Percentiles rank a stretch among this genome's conserved stretches.
Conservation (phyloP, 768 basidiomycete genomes). For the Royoungia palumana region DNA sequence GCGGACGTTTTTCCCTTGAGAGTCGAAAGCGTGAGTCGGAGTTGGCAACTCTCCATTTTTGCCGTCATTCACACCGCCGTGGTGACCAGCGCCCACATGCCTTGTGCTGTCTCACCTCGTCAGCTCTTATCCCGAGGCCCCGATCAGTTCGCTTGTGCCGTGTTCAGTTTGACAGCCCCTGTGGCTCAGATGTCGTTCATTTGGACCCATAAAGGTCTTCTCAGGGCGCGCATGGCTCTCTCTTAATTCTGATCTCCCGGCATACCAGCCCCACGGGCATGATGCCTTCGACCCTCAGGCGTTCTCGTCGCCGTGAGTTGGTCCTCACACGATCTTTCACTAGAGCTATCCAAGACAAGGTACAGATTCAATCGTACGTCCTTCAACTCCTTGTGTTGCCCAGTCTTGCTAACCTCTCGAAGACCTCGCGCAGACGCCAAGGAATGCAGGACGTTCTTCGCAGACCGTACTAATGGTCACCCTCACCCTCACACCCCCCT, state of each 20-base stretch:
- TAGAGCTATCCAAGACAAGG: slow-evolving; percentile 43
- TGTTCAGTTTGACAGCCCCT: slow-evolving; percentile 23
- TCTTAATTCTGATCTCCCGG: slow-evolving; percentile 13
- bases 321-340: slow-evolving; percentile 50
- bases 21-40: background rate
- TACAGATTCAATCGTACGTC: slow-evolving; percentile 33
- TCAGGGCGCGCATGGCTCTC: slow-evolving; percentile 8
- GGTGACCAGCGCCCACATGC: slow-evolving; percentile 1
- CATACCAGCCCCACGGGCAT: slow-evolving; percentile 26
- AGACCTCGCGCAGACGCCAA: slow-evolving; percentile 17
- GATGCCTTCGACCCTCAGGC: slow-evolving; percentile 44
- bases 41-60: slow-evolving; percentile 21
- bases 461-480: slow-evolving; percentile 21
- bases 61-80: slow-evolving; percentile 7
- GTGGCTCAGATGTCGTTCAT: slow-evolving; percentile 25
- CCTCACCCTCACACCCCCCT: slow-evolving; percentile 9
- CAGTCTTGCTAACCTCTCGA: slow-evolving; percentile 7
- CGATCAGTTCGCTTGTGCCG: slow-evolving; percentile 9
- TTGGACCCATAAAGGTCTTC: slow-evolving; percentile 31
- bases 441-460: slow-evolving; percentile 17
- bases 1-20: background rate
- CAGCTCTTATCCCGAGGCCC: slow-evolving; percentile 12
- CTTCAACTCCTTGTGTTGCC: background rate
- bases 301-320: slow-evolving; percentile 45
- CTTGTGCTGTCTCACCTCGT: background rate